Evolutionary conservation across 331 rosid species (phyloP).

Genomic region (Spiraea crenata): DNA sequence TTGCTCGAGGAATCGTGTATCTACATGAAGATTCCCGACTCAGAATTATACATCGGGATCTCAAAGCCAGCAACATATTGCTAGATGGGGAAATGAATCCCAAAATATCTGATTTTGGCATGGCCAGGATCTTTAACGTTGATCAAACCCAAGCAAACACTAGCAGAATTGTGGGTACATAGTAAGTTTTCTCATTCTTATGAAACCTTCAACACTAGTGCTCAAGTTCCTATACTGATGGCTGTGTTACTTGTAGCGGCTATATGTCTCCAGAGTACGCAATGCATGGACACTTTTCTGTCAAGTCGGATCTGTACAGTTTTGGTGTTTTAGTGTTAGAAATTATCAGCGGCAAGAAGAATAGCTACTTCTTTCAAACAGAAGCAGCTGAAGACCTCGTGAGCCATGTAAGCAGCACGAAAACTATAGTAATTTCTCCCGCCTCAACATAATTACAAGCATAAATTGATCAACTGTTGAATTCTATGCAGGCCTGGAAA

Average conservation of each 20-base stretch:
- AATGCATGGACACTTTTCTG: constrained; percentile 23
- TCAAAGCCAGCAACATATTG: constrained; percentile 44
- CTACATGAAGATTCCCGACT: constrained; percentile 52
- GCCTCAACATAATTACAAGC: neutral
- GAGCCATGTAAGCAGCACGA: constrained; percentile 41
- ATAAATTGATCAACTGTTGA: neutral
- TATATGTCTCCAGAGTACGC: constrained; percentile 51
- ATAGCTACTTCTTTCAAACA: constrained; percentile 23
- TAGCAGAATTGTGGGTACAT: constrained; percentile 32
- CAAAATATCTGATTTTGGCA: constrained; percentile 49
- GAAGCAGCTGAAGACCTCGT: constrained; percentile 35
- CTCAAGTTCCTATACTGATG: neutral
- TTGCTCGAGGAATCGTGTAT: constrained; percentile 42
- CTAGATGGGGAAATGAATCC: constrained; percentile 37
- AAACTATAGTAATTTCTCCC: neutral
- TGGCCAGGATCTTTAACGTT: constrained; percentile 41
- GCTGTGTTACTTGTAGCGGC: constrained; percentile 28
- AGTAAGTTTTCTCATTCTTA: constrained; percentile 19
- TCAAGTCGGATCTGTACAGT: constrained; percentile 45
- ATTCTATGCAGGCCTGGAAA: constrained; percentile 47
- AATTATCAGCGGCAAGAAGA: constrained; percentile 45
- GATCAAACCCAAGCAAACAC: constrained; percentile 41
- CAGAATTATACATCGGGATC: constrained; percentile 43
- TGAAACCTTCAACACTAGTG: neutral
- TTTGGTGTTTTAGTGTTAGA: constrained; percentile 54